phyloP scores from a whole-genome alignment of 2,329 filamentous ascomycete species.

The Onygena corvina region DNA sequence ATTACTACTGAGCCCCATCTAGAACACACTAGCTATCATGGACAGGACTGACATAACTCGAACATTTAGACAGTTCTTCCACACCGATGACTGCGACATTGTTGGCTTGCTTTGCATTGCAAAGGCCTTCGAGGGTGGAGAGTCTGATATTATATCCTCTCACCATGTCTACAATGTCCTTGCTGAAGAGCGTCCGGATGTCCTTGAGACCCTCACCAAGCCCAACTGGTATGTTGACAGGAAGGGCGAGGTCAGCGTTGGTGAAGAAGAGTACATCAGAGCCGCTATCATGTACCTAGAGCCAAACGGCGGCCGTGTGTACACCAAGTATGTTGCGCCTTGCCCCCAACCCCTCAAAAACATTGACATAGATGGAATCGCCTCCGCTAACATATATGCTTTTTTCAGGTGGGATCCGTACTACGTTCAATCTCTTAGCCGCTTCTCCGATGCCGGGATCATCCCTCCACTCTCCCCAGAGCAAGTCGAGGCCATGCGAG shows the following conservation, averaged over 20 bases:
- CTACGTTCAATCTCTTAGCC: slow-evolving; percentile 62
- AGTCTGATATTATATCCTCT: slow-evolving; percentile 66
- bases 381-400: neutral
- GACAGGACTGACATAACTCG: neutral
- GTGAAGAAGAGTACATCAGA: slow-evolving; percentile 62
- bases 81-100: slow-evolving; percentile 69
- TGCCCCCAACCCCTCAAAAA: neutral
- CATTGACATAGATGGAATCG: slow-evolving; percentile 14
- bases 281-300: slow-evolving; percentile 68
- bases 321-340: slow-evolving; percentile 48
- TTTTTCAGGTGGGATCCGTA: slow-evolving; percentile 63
- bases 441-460: slow-evolving; percentile 60
- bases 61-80: slow-evolving; percentile 66
- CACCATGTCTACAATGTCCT: slow-evolving; percentile 75
- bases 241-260: slow-evolving; percentile 67
- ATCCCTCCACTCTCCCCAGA: slow-evolving; percentile 60
- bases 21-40: neutral
- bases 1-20: slow-evolving; percentile 8
- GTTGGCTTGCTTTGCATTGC: slow-evolving; percentile 74
- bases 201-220: slow-evolving; percentile 60
- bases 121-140: slow-evolving; percentile 66
- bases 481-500: slow-evolving; percentile 54
- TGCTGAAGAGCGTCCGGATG: slow-evolving; percentile 61
- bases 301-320: slow-evolving; percentile 53
- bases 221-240: slow-evolving; percentile 89